Percentiles rank a stretch among this genome's conserved stretches.
Evolutionary conservation across 1,284 basidiomycete species (phyloP).

Genomic region (Cutaneotrichosporon curvatum): DNA sequence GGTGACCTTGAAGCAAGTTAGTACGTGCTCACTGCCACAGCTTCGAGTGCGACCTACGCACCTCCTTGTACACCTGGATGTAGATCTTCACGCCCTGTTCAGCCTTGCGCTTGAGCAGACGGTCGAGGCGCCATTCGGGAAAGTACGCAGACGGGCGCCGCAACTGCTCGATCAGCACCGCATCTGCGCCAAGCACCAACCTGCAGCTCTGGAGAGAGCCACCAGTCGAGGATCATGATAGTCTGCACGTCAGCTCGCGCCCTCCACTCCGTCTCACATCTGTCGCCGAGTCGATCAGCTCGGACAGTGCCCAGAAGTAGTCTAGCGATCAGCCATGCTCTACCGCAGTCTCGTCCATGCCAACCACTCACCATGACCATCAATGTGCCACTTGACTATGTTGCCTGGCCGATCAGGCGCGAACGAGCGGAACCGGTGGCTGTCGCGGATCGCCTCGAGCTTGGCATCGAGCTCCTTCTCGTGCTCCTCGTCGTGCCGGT

Average conservation of each 20-base stretch:
- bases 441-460: constrained; percentile 62
- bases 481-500: constrained; percentile 60
- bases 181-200: constrained; percentile 14
- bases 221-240: constrained; percentile 73
- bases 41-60: constrained; percentile 21
- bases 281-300: constrained; percentile 61
- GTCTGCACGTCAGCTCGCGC: constrained; percentile 35
- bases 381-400: constrained; percentile 81
- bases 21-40: neutral
- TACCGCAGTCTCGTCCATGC: neutral
- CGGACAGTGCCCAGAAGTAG: constrained; percentile 88
- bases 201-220: constrained; percentile 83
- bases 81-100: constrained; percentile 82
- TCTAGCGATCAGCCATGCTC: constrained; percentile 42
- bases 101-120: constrained; percentile 76
- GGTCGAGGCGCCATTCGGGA: constrained; percentile 78
- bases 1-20: constrained; percentile 55
- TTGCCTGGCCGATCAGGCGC: constrained; percentile 63
- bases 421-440: constrained; percentile 79
- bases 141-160: constrained; percentile 76
- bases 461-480: constrained; percentile 62
- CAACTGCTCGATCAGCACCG: constrained; percentile 47
- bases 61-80: constrained; percentile 83
- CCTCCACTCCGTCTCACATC: constrained; percentile 23
- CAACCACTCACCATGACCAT: constrained; percentile 60